A percentile compares a stretch with the other conserved stretches of the same genome.
Evolutionary conservation across 352 stramenopile species (phyloP).

Genomic region (Phytophthora melonis): DNA sequence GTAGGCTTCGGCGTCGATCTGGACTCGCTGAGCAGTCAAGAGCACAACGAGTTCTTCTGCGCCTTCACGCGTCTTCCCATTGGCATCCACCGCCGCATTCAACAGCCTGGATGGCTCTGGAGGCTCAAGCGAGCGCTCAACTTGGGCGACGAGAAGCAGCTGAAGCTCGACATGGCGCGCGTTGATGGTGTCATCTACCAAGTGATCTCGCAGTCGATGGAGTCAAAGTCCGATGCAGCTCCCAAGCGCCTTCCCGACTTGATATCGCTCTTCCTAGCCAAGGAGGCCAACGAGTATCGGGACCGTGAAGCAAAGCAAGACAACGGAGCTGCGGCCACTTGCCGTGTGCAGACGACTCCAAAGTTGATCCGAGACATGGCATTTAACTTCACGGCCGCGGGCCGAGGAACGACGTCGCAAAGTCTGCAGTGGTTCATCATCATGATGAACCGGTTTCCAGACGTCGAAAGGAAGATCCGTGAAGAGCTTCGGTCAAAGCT

Average conservation of each 20-base stretch:
- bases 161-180: slow-evolving; percentile 43
- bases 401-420: slow-evolving; percentile 75
- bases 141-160: slow-evolving; percentile 46
- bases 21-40: slow-evolving; percentile 35
- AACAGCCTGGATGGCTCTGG: slow-evolving; percentile 63
- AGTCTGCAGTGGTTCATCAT: slow-evolving; percentile 77
- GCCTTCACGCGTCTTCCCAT: slow-evolving; percentile 47
- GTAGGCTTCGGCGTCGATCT: slow-evolving; percentile 76
- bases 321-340: slow-evolving; percentile 14
- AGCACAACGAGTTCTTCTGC: slow-evolving; percentile 44
- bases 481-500: slow-evolving; percentile 55
- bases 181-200: slow-evolving; percentile 56
- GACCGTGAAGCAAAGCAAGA: slow-evolving; percentile 17
- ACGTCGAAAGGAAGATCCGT: slow-evolving; percentile 55
- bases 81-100: slow-evolving; percentile 47
- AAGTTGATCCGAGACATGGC: slow-evolving; percentile 75
- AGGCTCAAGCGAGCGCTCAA: slow-evolving; percentile 45
- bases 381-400: slow-evolving; percentile 77
- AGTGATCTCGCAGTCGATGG: slow-evolving; percentile 55
- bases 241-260: slow-evolving; percentile 33
- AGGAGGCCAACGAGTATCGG: slow-evolving; percentile 45
- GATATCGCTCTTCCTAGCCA: slow-evolving; percentile 55
- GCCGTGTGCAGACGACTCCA: slow-evolving; percentile 30
- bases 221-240: slow-evolving; percentile 25
- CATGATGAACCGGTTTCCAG: slow-evolving; percentile 72